Conservation (phyloP, 139 green algal genomes). For the Chlamydomonas sp. region DNA sequence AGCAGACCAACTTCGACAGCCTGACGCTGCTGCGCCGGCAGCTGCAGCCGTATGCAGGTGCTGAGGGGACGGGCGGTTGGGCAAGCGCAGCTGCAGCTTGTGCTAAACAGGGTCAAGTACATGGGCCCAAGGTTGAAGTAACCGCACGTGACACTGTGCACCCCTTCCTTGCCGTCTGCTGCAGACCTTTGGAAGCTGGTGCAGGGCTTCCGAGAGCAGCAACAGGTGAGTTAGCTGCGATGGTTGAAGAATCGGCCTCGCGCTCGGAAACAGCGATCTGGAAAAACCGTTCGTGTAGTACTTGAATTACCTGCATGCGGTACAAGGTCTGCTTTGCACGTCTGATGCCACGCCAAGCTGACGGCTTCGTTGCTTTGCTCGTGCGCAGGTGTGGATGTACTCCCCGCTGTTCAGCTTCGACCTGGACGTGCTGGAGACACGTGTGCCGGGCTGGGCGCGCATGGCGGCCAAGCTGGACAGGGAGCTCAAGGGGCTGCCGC, state of each 20-base stretch:
- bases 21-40: constrained; percentile 27
- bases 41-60: constrained; percentile 39
- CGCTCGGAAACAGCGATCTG: not conserved
- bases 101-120: too few relatives aligned
- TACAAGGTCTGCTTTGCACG: too few relatives aligned
- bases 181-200: constrained; percentile 56
- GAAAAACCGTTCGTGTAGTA: too few relatives aligned
- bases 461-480: constrained; percentile 42
- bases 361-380: not conserved
- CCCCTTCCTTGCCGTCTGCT: not conserved
- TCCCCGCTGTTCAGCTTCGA: constrained; percentile 46
- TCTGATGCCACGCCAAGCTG: not conserved
- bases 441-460: constrained; percentile 40
- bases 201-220: constrained; percentile 41
- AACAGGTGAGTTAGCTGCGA: constrained; percentile 6
- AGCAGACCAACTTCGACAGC: constrained; percentile 34
- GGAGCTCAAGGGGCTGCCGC: constrained; percentile 39
- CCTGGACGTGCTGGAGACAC: constrained; percentile 43
- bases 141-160: not conserved
- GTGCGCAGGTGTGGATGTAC: constrained; percentile 43
- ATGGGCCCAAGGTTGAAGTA: too few relatives aligned
- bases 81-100: not conserved
- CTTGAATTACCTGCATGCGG: too few relatives aligned
- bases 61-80: not conserved
- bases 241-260: not conserved